Percentiles rank a stretch among this genome's conserved stretches.
Conservation (phyloP, 176 grass and related monocot species). For the Hsuehochloa calcarea region DNA sequence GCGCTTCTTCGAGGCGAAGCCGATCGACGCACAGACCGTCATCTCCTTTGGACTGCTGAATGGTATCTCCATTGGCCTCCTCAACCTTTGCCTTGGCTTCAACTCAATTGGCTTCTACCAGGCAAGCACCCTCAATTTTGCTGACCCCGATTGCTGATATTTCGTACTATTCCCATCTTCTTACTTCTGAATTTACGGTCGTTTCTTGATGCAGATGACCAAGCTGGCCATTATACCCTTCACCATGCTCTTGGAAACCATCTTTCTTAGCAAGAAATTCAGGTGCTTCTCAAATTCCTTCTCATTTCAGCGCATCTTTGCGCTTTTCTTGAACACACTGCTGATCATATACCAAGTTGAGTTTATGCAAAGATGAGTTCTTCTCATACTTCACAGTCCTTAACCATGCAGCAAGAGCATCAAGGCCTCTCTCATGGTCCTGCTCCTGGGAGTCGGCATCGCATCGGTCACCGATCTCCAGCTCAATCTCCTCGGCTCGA, state of each 20-base stretch:
- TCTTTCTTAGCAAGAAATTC: conserved; percentile 89
- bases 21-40: conserved; percentile 64
- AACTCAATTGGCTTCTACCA: conserved; percentile 98
- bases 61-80: conserved; percentile 86
- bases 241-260: conserved; percentile 78
- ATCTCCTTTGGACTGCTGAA: conserved; percentile 86
- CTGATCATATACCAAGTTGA: neutral
- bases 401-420: conserved; percentile 65
- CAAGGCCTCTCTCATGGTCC: conserved; percentile 70
- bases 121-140: conserved; percentile 25
- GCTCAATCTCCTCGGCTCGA: conserved; percentile 80
- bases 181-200: neutral
- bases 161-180: neutral
- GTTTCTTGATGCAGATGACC: conserved; percentile 68
- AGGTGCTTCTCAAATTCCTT: conserved; percentile 48
- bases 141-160: neutral
- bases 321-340: neutral
- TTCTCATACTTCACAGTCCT: neutral
- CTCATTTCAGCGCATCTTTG: neutral
- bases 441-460: conserved; percentile 82
- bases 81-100: conserved; percentile 96
- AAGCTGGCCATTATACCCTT: conserved; percentile 99
- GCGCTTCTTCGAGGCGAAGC: conserved; percentile 85
- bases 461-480: conserved; percentile 86
- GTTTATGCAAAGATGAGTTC: neutral